Evolutionary conservation across 805 yeast genomes (phyloP).

Genomic region (Candida pini): DNA sequence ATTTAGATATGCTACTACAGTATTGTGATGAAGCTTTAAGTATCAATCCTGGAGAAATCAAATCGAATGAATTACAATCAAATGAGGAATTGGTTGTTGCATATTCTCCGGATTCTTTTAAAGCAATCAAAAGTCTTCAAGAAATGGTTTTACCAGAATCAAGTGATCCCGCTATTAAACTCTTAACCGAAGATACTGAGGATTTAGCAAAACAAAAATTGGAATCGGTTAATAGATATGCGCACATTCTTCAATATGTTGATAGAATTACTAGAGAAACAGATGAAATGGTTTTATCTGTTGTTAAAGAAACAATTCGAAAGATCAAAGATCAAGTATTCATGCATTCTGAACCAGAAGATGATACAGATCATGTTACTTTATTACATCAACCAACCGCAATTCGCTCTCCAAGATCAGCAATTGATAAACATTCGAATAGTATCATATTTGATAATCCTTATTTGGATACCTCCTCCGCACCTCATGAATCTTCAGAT

Average conservation of each 20-base stretch:
- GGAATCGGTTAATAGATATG: constrained; percentile 62
- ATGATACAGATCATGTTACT: constrained; percentile 6
- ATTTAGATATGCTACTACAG: constrained; percentile 50
- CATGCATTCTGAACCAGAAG: constrained; percentile 16
- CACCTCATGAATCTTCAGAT: neutral
- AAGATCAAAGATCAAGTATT: constrained; percentile 38
- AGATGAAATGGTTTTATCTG: constrained; percentile 56
- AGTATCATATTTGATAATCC: constrained; percentile 20
- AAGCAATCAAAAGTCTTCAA: constrained; percentile 44
- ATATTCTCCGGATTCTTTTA: constrained; percentile 56
- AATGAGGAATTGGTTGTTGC: constrained; percentile 27
- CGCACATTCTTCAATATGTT: constrained; percentile 69
- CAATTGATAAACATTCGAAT: constrained; percentile 4
- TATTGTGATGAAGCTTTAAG: constrained; percentile 70
- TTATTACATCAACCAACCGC: constrained; percentile 6
- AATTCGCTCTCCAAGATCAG: constrained; percentile 17
- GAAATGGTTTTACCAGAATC: constrained; percentile 39
- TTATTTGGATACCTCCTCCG: constrained; percentile 13
- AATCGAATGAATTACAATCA: constrained; percentile 14
- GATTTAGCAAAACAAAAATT: constrained; percentile 56
- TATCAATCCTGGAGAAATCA: constrained; percentile 66
- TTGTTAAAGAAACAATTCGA: constrained; percentile 58
- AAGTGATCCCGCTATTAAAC: constrained; percentile 58
- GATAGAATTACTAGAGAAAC: constrained; percentile 76
- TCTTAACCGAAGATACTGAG: constrained; percentile 65